A percentile compares a stretch with the other conserved stretches of the same genome.
Conservation (phyloP, 495 filamentous ascomycete genomes). For the Aspergillus cavernicola region DNA sequence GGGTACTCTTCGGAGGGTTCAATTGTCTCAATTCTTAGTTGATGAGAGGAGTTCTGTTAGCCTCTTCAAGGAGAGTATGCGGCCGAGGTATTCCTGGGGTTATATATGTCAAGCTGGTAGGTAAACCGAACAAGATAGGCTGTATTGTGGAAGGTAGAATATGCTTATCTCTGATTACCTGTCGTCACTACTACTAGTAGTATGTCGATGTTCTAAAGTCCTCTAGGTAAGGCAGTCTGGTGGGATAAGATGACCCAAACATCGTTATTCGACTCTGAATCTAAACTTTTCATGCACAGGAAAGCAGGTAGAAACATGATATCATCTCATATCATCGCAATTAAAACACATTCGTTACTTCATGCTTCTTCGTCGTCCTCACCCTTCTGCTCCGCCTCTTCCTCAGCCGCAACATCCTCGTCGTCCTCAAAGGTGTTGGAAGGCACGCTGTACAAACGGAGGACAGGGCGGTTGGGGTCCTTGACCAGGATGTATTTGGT, state of each 20-base stretch:
- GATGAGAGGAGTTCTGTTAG: no score
- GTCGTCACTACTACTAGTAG: no score
- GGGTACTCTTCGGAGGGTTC: not conserved
- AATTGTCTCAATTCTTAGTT: no score
- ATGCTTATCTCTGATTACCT: no score
- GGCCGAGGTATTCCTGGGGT: not conserved
- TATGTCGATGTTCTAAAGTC: no score
- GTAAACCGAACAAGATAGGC: no score
- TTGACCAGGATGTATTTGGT: slow-evolving; percentile 67
- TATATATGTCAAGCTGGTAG: no score
- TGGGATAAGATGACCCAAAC: not conserved
- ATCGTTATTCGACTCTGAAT: not conserved
- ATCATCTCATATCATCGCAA: not conserved
- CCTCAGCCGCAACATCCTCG: slow-evolving; percentile 47
- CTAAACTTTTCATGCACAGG: slow-evolving; percentile 1
- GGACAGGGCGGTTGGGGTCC: slow-evolving; percentile 93
- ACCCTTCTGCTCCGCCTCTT: slow-evolving; percentile 34
- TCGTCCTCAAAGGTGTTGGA: slow-evolving; percentile 82
- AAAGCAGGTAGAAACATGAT: not conserved
- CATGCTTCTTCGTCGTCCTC: slow-evolving; percentile 33
- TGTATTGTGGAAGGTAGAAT: no score
- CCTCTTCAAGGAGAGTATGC: no score
- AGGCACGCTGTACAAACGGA: slow-evolving; percentile 90
- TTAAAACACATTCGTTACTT: slow-evolving; percentile 22
- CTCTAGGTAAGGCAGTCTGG: no score